Percentiles rank a stretch among this genome's conserved stretches.
Conservation (phyloP, 2,329 filamentous ascomycete species). For the Amauroascus verrucosus region DNA sequence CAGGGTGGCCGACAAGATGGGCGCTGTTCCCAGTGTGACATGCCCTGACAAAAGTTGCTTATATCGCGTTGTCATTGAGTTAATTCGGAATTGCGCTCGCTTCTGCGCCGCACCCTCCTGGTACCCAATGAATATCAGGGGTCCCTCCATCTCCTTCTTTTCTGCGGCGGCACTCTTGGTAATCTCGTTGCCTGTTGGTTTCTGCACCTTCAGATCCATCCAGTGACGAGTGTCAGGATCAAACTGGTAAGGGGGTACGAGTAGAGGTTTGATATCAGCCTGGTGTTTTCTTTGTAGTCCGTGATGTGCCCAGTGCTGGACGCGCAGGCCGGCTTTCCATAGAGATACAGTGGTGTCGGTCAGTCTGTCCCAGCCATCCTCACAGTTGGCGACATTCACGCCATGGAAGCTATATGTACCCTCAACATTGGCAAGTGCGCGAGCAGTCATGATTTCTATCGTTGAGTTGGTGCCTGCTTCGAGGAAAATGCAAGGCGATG, state of each 20-base stretch:
- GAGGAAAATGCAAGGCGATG: neutral
- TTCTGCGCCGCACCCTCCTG: too few species aligned
- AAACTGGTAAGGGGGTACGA: constrained; percentile 39
- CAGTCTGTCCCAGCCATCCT: neutral
- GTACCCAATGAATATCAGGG: too few species aligned
- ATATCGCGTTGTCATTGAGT: too few species aligned
- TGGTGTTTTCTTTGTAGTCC: neutral
- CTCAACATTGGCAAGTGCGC: neutral
- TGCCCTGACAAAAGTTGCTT: too few species aligned
- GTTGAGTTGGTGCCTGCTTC: neutral
- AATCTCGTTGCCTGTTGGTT: neutral
- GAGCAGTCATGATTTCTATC: neutral
- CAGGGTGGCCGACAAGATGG: too few species aligned
- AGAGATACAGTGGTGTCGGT: neutral
- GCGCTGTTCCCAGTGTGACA: too few species aligned
- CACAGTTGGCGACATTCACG: neutral
- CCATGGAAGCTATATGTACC: neutral
- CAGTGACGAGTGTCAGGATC: constrained; percentile 23
- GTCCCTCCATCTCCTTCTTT: too few species aligned
- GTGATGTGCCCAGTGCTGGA: neutral
- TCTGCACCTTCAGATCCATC: neutral
- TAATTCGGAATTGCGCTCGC: too few species aligned
- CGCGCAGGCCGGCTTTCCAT: neutral
- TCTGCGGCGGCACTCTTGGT: too few species aligned
- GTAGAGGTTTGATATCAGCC: constrained; percentile 19